Evolutionary conservation across 345 rosid species (phyloP), one percentile per base, ranked within the genome.

Genomic region (Ceriops decandra): DNA sequence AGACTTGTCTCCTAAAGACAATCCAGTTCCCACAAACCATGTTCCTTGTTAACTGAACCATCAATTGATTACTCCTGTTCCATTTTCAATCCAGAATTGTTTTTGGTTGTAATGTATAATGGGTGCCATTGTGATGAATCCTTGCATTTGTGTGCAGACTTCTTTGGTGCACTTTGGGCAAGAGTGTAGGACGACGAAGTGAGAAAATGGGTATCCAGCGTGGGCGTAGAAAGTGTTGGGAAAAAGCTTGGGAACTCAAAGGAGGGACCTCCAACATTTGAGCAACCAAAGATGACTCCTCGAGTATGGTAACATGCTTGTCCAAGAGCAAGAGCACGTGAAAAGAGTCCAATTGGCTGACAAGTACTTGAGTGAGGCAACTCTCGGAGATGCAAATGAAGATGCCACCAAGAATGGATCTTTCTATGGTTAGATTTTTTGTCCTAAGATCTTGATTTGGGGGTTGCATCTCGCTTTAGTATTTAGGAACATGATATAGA

Each of bases 121-220:
- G 49, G 49, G 3, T 42, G 49, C 17, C 16, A 42, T 42, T 42
- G 47, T 38, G 47, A 38, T 3, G 5, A 42, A 13, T 13, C 49
- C 16, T 3, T 56, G 59, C 1, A 27, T 26, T 32, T 9, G 58
- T 64, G 26, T 35, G 74, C 66, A 80, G 89, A 85, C 57, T 85
- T 85, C 79, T 83, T 83, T 33, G 89, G 84, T 22, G 89, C 87
- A 0, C 22, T 83, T 13, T 78, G 87, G 74, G 85, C 87, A 11
- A 83, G 89, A 77, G 76, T 82, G 52, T 85, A 85, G 2, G 89
- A 85, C n/a, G 81, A 85, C 20, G 87, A 85, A 78, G 87, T 85
- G 46, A 82, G 85, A 76, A 70, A 46, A 20, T 85, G 90, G 90
- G 51, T 85, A 5, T 49, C 71, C 1, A 70, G 63, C 24, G 24